A percentile compares a stretch with the other conserved stretches of the same genome.
Evolutionary conservation across 2,329 filamentous ascomycete species (phyloP).

Genomic region (Chalaropsis thielavioides): DNA sequence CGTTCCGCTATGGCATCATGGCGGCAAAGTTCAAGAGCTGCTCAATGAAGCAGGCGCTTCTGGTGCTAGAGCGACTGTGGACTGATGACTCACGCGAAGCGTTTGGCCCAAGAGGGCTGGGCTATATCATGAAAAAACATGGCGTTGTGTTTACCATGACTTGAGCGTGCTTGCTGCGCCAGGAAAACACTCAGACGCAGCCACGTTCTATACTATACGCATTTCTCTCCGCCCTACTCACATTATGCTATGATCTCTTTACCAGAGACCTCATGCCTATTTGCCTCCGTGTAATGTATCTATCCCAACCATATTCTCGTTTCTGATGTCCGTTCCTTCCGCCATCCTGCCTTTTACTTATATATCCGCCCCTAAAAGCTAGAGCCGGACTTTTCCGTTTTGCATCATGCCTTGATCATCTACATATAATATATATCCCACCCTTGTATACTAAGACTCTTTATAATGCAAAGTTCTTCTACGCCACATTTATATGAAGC

Average conservation of each 20-base stretch:
- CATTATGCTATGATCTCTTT: too few species aligned
- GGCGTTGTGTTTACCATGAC: conserved; percentile 13
- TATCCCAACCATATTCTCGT: too few species aligned
- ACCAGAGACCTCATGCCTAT: too few species aligned
- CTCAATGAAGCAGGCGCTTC: conserved; percentile 14
- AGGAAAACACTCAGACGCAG: too few species aligned
- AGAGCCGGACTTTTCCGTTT: too few species aligned
- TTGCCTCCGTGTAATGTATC: too few species aligned
- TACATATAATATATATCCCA: background rate
- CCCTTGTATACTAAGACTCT: background rate
- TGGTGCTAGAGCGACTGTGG: conserved; percentile 13
- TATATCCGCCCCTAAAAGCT: too few species aligned
- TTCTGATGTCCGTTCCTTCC: too few species aligned
- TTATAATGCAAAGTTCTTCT: background rate
- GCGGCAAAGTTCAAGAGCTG: conserved; percentile 16
- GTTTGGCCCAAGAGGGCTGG: conserved; percentile 16
- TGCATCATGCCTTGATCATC: too few species aligned
- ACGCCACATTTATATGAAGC: background rate
- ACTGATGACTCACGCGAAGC: conserved; percentile 6
- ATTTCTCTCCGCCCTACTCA: too few species aligned
- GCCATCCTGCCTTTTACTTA: too few species aligned
- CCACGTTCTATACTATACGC: too few species aligned
- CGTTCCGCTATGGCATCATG: conserved; percentile 16
- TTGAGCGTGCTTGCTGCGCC: background rate
- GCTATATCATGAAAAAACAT: conserved; percentile 16